Base-by-base conservation (phyloP, 225 moss, liverwort and hornwort species). In the Lunularia cruciata region DNA sequence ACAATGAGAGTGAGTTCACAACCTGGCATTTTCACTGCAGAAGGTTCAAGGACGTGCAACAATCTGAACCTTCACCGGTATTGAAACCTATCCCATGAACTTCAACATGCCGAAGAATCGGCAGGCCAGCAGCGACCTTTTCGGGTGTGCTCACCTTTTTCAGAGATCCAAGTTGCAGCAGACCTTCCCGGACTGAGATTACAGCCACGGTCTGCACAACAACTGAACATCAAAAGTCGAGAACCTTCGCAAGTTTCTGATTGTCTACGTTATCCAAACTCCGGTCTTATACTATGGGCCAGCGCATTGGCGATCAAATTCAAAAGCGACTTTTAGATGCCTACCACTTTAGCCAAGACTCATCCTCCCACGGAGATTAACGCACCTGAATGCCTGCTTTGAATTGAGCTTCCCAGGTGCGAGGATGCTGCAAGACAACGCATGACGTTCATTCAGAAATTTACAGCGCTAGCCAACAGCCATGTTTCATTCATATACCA, bases 321-420 rank as follows among this genome's bases (percentile, higher is more conserved):
- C 54, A n/a, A n/a, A n/a, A n/a, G n/a, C 26, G 11, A 12, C 26
- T 27, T 27, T 11, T 31, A n/a, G 56, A 57, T 27, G 3, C 27
- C 6, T 9, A 25, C 27, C 25, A 8, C 25, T 57, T 57, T 54
- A 28, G 52, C 8, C 3, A 2, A 25, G 60, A n/a, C 37, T 60
- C 60, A 19, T 28, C 14, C 4, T 11, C 13, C 27, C 12, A 55
- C 14, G 15, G 46, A 14, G 25, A 26, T 16, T 31, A 13, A 11
- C n/a, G 30, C 63, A 82, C 82, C 82, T 82, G 83, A 53, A 83
- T 83, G 68, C 83, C 83, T 23, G 79, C 72, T 72, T 83, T 83
- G 76, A 83, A 83, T 69, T 83, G 83, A 38, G 69, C 79, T 55
- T 83, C 83, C 83, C 83, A 83, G 25, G 83, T 83, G 27, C 79